These are phyloP conservation scores for Orbilia oligospora DNA, from an alignment of 2,329 filamentous ascomycete genomes.

Conservation along the genomic window DNA sequence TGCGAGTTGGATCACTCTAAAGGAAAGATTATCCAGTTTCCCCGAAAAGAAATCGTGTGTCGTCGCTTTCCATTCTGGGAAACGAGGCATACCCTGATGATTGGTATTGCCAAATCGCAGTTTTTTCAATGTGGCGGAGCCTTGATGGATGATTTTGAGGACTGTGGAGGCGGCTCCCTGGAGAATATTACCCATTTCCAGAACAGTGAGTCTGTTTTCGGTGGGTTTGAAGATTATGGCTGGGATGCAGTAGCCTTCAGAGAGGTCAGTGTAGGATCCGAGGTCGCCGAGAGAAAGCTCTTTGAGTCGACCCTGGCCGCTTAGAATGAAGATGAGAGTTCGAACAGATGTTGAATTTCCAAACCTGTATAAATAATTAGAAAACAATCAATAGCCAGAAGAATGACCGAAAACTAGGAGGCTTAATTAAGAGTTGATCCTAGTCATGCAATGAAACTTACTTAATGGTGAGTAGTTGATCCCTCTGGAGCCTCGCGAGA, in stretches of 20 bases:
- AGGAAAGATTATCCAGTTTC: neutral
- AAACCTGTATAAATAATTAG: constrained; percentile 11
- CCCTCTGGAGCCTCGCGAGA: neutral
- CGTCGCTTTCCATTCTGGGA: neutral
- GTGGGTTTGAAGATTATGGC: neutral
- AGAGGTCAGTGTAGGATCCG: neutral
- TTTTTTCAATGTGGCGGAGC: neutral
- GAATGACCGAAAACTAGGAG: too few relatives aligned
- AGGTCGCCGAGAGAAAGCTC: constrained; percentile 31
- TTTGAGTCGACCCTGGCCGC: constrained; percentile 6
- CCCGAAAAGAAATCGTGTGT: neutral
- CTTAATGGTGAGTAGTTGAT: neutral
- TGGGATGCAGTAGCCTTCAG: neutral
- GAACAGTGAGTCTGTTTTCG: neutral
- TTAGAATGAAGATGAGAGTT: constrained; percentile 12
- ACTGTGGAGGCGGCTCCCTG: neutral
- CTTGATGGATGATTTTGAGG: neutral
- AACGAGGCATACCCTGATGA: neutral
- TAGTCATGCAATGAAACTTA: too few relatives aligned
- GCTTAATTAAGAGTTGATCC: too few relatives aligned
- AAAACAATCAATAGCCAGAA: neutral
- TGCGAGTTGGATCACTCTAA: neutral
- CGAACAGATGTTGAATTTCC: constrained; percentile 14
- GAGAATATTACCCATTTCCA: neutral
- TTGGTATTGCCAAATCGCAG: neutral